Evolutionary conservation across 2,329 filamentous ascomycete species (phyloP).

Genomic region (Aschersonia sp.): DNA sequence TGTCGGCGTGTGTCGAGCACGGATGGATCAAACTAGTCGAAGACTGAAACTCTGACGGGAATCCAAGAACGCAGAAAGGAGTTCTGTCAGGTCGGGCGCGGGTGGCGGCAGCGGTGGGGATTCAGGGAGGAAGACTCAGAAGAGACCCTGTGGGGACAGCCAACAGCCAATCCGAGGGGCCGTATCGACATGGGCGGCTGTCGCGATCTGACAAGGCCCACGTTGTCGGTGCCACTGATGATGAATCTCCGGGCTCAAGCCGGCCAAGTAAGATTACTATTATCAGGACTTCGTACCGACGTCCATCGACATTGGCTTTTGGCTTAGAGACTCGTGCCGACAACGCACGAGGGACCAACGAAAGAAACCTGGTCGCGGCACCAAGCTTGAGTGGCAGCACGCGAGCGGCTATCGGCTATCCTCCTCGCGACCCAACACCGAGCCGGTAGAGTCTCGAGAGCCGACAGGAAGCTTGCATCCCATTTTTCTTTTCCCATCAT

Average conservation of each 20-base stretch:
- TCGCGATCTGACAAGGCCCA: not conserved
- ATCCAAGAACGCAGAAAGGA: not conserved
- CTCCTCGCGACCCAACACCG: not conserved
- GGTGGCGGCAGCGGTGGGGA: not conserved
- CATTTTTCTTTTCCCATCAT: no score
- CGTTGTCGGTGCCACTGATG: no score
- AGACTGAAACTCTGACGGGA: not conserved
- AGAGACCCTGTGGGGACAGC: not conserved
- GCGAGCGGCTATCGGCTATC: not conserved
- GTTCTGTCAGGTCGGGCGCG: not conserved
- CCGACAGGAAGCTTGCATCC: not conserved
- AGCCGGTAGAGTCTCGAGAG: not conserved
- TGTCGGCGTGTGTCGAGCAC: not conserved
- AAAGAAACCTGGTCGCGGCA: not conserved
- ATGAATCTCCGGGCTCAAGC: no score
- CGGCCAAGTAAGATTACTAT: no score
- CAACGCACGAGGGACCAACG: not conserved
- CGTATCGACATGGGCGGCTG: not conserved
- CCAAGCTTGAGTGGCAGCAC: not conserved
- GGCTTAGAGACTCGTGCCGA: no score
- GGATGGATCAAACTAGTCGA: not conserved
- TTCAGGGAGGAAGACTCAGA: not conserved
- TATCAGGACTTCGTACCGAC: no score
- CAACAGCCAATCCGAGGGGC: not conserved
- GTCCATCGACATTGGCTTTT: no score